Evolutionary conservation across 306 rosid species (phyloP), one percentile per base, ranked within the genome.

Genomic region (Alnus rubra): DNA sequence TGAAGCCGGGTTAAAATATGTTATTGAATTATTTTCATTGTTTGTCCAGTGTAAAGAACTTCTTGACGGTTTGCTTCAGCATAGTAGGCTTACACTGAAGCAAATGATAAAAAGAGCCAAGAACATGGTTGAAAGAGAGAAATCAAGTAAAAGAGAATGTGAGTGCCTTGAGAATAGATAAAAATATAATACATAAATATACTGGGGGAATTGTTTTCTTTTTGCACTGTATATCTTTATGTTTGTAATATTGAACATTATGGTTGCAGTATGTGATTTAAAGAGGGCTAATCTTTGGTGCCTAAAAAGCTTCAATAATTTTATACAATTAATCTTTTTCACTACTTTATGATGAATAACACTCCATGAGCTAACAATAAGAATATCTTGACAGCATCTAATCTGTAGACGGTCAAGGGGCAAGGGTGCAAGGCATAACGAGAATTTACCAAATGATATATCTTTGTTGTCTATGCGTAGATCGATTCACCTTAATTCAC

Each of bases 21-120:
- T 60, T 54, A 73, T 12, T 80, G 62, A 76, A 45, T 63, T 47
- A 39, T 39, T 3, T 39, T 63, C 37, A 53, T 78, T 68, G 83
- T 74, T 45, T 83, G 69, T 87, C 80, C 71, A 92, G 97, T 86
- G 94, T 79, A 92, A 74, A 51, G 85, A 83, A 75, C 75, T 92
- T 82, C 83, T 92, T n/a, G 89, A 88, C 35, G 98, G 97, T 77
- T 84, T 95, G 86, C 92, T 95, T 78, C 92, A 90, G 53, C 87
- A 95, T 69, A 98, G 98, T 15, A 90, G 98, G 80, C 98, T 92
- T 76, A 88, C 88, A 10, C 77, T 85, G 69, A 84, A 86, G 79
- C 98, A 92, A 76, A 84, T 92, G 78, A 80, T 83, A 77, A 97
- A 90, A 44, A 85, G 94, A 82, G 93, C 44, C 44, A 39, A 39